Base-by-base conservation (phyloP, 2,329 filamentous ascomycete genomes). In the Fusarium chlamydosporum region DNA sequence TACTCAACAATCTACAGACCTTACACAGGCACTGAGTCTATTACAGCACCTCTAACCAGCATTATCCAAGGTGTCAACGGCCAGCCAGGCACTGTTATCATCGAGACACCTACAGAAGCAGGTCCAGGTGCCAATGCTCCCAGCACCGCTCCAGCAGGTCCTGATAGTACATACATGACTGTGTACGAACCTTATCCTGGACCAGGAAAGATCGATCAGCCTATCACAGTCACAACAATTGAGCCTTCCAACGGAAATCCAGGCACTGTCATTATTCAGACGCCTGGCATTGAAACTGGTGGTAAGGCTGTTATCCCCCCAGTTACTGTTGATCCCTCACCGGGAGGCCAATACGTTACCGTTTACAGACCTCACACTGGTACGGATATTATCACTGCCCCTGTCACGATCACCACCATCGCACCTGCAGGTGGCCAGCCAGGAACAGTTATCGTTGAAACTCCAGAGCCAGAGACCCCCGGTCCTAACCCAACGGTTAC, bases 241-340 rank as follows among this genome's bases (percentile, higher is more conserved):
- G 51, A 13, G 35, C 65, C n/a, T 6, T 46, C 38, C 6, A 23
- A 23, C 13, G 61, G 38, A 12, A 38, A 42, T 12, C 66, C 65
- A 7, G 66, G 66, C 12, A 68, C 65, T 5, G 45, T 69, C 6
- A 68, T 68, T 15, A 66, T 68, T 4, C 65, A 68, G 34, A 68
- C 66, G 4, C 66, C 65, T 9, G 42, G 27, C 16, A 34, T 63
- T 18, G 31, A 35, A 12, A 18, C 26, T 2, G 45, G 43, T 12
- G 34, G 40, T 6, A n/a, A 40, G 38, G 63, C 56, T 3, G 62
- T 51, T 4, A 66, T 69, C 11, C 61, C 65, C 3, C 54, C 65
- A 12, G 60, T 68, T 18, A 69, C 65, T 0, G n/a, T 69, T 4
- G 29, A 50, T 13, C 61, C 60, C n/a, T 47, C 45, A 4, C 42